phyloP scores from a whole-genome alignment of 352 stramenopile species.

The Globisporangium viniferum region DNA sequence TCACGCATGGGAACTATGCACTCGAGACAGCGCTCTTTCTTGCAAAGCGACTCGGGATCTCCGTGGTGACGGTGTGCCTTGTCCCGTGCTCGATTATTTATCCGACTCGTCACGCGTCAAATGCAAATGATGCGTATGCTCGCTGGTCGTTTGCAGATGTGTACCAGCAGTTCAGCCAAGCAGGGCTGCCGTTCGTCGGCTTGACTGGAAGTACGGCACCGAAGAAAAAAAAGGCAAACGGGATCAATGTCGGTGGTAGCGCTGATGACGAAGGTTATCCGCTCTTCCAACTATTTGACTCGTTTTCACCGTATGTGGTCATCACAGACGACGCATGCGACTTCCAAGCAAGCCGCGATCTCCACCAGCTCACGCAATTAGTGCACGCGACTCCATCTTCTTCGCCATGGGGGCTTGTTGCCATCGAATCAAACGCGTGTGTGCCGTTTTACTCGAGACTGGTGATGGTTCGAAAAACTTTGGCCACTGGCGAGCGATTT shows the following conservation, averaged over 20 bases:
- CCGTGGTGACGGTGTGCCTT: conserved; percentile 46
- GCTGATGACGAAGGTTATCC: conserved; percentile 21
- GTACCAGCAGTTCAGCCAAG: conserved; percentile 38
- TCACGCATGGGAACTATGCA: conserved; percentile 62
- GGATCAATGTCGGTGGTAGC: not conserved
- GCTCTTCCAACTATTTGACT: conserved; percentile 37
- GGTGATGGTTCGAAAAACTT: conserved; percentile 30
- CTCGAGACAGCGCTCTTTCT: conserved; percentile 50
- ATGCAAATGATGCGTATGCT: conserved; percentile 51
- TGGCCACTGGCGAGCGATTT: conserved; percentile 30
- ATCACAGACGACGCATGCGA: conserved; percentile 43
- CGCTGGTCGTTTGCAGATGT: conserved; percentile 53
- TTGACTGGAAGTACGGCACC: conserved; percentile 29
- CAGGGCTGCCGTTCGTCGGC: conserved; percentile 40
- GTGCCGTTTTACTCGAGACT: conserved; percentile 45
- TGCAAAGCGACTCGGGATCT: conserved; percentile 33
- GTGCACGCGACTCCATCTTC: conserved; percentile 29
- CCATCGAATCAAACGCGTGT: conserved; percentile 56
- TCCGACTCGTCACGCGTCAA: conserved; percentile 50
- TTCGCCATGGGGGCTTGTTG: conserved; percentile 49
- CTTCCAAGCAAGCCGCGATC: conserved; percentile 27
- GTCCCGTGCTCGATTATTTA: conserved; percentile 46
- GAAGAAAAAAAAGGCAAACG: not conserved
- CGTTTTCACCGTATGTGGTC: conserved; percentile 35
- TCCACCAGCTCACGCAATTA: conserved; percentile 31